Evolutionary conservation across 306 rosid species (phyloP).

Genomic region (Acmispon strigosus): DNA sequence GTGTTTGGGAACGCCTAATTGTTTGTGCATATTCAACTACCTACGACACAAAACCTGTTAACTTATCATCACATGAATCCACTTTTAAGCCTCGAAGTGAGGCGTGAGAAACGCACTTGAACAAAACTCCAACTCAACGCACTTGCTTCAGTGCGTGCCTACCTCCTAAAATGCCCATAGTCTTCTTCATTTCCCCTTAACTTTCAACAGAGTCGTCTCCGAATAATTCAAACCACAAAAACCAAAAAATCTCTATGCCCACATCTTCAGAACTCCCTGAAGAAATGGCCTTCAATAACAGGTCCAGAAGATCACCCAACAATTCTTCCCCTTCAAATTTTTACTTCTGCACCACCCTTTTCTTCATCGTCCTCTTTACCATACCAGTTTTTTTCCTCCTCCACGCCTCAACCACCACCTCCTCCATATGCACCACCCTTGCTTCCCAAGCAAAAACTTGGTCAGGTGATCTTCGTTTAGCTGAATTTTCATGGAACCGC

Average conservation of each 20-base stretch:
- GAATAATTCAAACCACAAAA: not conserved
- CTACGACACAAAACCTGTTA: not conserved
- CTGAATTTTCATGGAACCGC: conserved; percentile 69
- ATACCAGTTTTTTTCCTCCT: conserved; percentile 48
- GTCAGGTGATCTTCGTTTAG: conserved; percentile 60
- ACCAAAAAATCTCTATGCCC: conserved; percentile 13
- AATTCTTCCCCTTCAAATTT: conserved; percentile 41
- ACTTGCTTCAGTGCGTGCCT: conserved; percentile 21
- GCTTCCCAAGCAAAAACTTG: conserved; percentile 30
- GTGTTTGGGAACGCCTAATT: not conserved
- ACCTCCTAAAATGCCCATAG: not conserved
- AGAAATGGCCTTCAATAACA: conserved; percentile 53
- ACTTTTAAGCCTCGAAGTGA: conserved; percentile 4
- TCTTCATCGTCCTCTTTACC: conserved; percentile 66
- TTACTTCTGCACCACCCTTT: conserved; percentile 60
- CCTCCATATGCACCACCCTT: conserved; percentile 50
- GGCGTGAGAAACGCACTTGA: conserved; percentile 62
- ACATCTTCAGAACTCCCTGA: conserved; percentile 1
- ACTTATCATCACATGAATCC: conserved; percentile 21
- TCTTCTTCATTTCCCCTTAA: not conserved
- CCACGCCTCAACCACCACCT: conserved; percentile 46
- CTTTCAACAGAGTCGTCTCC: not conserved
- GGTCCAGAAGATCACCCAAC: conserved; percentile 26
- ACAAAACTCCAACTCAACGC: conserved; percentile 10
- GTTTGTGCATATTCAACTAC: not conserved